These are phyloP conservation scores for Platanus orientalis DNA, from an alignment of 164 flowering plant species.

Conservation along the genomic window DNA sequence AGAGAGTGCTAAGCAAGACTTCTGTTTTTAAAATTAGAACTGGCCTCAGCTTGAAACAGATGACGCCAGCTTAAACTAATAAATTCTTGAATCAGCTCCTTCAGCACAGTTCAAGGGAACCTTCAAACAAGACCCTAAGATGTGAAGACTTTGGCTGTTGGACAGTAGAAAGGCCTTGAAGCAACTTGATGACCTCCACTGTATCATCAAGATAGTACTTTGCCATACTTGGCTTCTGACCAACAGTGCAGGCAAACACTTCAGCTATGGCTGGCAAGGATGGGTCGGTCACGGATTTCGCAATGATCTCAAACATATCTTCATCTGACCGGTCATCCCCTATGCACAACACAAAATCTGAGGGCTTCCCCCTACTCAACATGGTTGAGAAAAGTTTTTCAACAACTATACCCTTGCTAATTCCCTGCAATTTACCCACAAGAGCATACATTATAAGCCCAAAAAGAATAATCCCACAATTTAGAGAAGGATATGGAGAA, in stretches of 20 bases:
- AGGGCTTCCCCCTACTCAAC: neutral
- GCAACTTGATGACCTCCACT: slow-evolving; percentile 19
- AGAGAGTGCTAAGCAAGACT: too few species aligned
- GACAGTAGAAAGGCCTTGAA: slow-evolving; percentile 16
- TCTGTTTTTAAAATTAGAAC: too few species aligned
- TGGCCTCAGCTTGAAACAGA: neutral
- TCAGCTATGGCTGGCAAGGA: slow-evolving; percentile 11
- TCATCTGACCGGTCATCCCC: neutral
- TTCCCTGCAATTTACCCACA: neutral
- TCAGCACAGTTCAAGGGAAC: slow-evolving; percentile 7
- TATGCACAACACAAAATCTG: neutral
- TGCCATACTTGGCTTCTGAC: slow-evolving; percentile 21
- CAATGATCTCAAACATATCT: slow-evolving; percentile 2
- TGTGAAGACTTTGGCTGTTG: slow-evolving; percentile 9
- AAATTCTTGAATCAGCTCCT: neutral
- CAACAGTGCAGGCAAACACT: slow-evolving; percentile 21
- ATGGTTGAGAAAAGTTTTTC: slow-evolving; percentile 3
- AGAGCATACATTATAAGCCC: neutral
- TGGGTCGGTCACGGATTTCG: neutral
- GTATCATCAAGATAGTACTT: slow-evolving; percentile 23
- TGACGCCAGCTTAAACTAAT: neutral
- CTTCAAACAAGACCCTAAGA: slow-evolving; percentile 18
- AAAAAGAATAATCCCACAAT: neutral
- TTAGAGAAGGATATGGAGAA: neutral
- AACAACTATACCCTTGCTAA: neutral